A percentile compares a stretch with the other conserved stretches of the same genome.
These are phyloP conservation scores for Gossypium stocksii DNA, from an alignment of 345 rosid species.

Conservation along the genomic window DNA sequence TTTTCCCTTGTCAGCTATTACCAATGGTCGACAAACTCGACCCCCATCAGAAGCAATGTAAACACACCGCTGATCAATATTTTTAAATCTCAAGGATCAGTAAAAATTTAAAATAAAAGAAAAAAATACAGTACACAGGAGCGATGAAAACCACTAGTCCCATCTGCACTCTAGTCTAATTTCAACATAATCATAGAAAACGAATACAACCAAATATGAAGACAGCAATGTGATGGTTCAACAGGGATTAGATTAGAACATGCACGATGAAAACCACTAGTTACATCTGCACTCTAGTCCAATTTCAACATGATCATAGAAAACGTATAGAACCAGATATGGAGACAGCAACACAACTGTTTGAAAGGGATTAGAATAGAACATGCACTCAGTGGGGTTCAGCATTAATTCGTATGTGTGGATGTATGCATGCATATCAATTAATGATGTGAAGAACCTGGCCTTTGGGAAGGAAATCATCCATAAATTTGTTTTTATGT, in stretches of 20 bases:
- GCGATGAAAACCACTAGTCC: neutral
- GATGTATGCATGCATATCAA: neutral
- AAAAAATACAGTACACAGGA: neutral
- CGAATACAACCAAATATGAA: neutral
- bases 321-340: neutral
- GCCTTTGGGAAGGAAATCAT: neutral
- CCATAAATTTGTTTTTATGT: neutral
- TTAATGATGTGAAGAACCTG: neutral
- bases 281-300: neutral
- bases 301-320: neutral
- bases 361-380: neutral
- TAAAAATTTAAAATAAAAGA: constrained; percentile 2
- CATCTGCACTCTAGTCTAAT: neutral
- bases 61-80: constrained; percentile 58
- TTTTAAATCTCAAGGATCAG: constrained; percentile 2
- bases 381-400: constrained; percentile 1
- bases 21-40: constrained; percentile 97
- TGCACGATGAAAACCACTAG: neutral
- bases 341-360: neutral
- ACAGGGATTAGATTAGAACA: neutral
- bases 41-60: constrained; percentile 99
- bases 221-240: neutral
- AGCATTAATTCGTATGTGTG: neutral
- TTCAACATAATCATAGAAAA: neutral
- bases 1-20: constrained; percentile 87